Conservation (phyloP, 495 filamentous ascomycete genomes). For the Daldinia decipiens region DNA sequence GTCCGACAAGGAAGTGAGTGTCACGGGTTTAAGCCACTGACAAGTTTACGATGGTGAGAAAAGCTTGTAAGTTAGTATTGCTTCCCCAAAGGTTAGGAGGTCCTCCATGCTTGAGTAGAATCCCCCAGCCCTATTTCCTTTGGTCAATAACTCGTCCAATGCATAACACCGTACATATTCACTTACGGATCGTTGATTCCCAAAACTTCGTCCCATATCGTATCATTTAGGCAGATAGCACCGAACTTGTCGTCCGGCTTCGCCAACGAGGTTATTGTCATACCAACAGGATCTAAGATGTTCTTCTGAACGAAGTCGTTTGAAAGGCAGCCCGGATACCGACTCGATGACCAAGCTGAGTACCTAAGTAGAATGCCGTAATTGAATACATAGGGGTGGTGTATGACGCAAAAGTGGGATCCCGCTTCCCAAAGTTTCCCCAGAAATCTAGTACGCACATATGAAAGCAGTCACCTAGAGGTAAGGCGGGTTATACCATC, state of each 20-base stretch:
- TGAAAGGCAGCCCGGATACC: not conserved
- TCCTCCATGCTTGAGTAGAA: constrained; percentile 61
- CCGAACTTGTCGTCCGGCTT: not conserved
- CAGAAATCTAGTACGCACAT: not conserved
- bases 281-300: not conserved
- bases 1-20: constrained; percentile 55
- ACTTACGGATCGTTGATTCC: not conserved
- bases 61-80: constrained; percentile 59
- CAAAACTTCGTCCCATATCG: not conserved
- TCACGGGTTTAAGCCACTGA: constrained; percentile 63
- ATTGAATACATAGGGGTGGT: not conserved
- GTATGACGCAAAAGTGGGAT: not conserved
- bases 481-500: not conserved
- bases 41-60: constrained; percentile 54
- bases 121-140: constrained; percentile 53
- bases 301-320: not conserved
- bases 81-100: constrained; percentile 54
- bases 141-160: not conserved
- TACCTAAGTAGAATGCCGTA: not conserved
- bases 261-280: not conserved
- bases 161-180: not conserved
- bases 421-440: not conserved
- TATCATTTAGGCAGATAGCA: not conserved
- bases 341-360: not conserved
- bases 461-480: not conserved